Evolutionary conservation across 495 filamentous ascomycete species (phyloP), one percentile per base, ranked within the genome.

Genomic region (Filosporella fistucella): DNA sequence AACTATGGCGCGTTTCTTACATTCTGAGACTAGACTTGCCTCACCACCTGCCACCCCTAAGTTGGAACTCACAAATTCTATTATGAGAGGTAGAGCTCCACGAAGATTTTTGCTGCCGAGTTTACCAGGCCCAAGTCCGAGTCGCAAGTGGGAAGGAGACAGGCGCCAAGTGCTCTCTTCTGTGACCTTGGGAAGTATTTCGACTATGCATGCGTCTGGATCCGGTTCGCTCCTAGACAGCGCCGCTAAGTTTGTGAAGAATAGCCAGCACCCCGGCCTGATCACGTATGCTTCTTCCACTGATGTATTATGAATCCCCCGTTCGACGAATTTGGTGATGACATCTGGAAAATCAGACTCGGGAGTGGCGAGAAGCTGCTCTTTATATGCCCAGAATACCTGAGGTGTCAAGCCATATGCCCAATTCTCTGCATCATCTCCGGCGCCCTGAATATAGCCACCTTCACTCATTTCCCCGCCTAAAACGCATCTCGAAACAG

Each of bases 401-500:
- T 63, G 64, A 9, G 91, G 77, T 8, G 85, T 91, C 10, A 96
- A 67, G 0, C 86, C 85, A 32, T 76, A 66, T 28, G 88, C 82
- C 93, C 93, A 98, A 30, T 81, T 83, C 66, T 97, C 91, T 16
- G 82, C 87, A 59, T 97, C 91, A 66, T 97, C 91, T 4, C 84
- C 91, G 11, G 91, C 90, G 20, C 93, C 93, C 64, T 96, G 93
- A 51, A 98, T 87, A 60, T 98, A 98, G 21, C 83, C 86, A 3
- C 78, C 80, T 46, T 71, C 72, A 23, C 78, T 80, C 44, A 81
- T 72, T 57, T 89, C 86, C 0, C 75, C 76, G 4, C 81, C 82
- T 12, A 63, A 66, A 0, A 88, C 77, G 10, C 84, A 72, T 28
- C 80, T 72, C 0, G 89, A 95, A 20, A 86, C 82, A 2, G 89